phyloP scores from a whole-genome alignment of 164 flowering plant species.

The Tetrastigma voinierianum region DNA sequence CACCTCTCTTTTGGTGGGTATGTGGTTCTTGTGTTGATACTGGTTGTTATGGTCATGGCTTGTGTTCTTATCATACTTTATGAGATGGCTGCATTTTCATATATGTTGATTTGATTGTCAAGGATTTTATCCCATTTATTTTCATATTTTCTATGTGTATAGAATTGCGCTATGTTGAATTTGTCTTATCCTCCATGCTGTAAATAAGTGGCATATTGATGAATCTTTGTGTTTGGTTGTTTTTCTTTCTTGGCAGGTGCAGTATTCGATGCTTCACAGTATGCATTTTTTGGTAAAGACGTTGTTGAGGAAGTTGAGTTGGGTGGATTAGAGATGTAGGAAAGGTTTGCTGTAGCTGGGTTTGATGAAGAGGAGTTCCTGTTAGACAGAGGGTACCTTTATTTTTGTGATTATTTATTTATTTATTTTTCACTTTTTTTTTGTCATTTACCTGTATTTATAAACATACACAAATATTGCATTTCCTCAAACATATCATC shows the following conservation, averaged over 20 bases:
- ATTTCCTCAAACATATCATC: no score
- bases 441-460: no score
- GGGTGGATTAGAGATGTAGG: conserved; percentile 71
- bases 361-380: conserved; percentile 48
- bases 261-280: conserved; percentile 76
- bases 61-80: no score
- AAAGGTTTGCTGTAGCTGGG: conserved; percentile 28
- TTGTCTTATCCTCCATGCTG: conserved; percentile 2
- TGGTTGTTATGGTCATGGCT: background rate
- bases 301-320: conserved; percentile 59
- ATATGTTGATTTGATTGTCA: no score
- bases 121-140: background rate
- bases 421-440: no score
- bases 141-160: background rate
- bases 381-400: conserved; percentile 41
- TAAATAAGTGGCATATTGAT: background rate
- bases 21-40: background rate
- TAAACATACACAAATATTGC: no score
- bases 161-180: background rate
- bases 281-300: conserved; percentile 70
- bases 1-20: background rate
- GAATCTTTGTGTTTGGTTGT: conserved; percentile 7
- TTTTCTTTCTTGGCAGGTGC: conserved; percentile 29
- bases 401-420: background rate
- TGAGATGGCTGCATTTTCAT: no score